Evolutionary conservation across 176 grass and related monocot genomes (phyloP), one percentile per base, ranked within the genome.

Genomic region (Carex parvula): DNA sequence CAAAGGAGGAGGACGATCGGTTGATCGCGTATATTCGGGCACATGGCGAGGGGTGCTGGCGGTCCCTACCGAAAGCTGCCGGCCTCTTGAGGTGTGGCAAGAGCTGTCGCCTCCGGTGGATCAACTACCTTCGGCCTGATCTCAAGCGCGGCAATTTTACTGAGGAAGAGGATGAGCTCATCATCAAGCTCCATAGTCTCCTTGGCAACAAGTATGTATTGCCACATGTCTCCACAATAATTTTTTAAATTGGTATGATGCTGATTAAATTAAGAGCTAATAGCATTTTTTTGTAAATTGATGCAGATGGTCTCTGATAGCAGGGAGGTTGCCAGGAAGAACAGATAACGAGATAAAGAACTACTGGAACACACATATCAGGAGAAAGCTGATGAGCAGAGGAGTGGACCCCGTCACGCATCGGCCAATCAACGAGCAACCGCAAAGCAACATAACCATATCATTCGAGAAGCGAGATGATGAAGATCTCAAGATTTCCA

Each of bases 261-360:
- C 18, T 73, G 8, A 18, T 69, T 60, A n/a, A 60, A 63, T 63
- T 21, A 29, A 67, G 12, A 48, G 55, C 84, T 58, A 86, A 78
- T 85, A 79, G 20, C 21, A 41, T 64, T 66, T n/a, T 66, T 79
- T 66, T 80, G 4, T 64, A 77, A 64, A 57, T 79, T 61, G 79
- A 39, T 56, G 18, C 92, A 98, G 95, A 90, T 98, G 95, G 95
- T 95, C 92, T 3, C 65, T 98, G 87, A 98, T 98, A 39, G 95
- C 95, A 0, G 95, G 89, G 50, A 88, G 92, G 66, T 81, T 98
- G 22, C 95, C 95, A 1, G 95, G 95, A 2, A 89, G 95, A 85
- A 94, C 95, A 9, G 95, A 97, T 80, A 97, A 97, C 84, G 95
- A 97, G 87, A 97, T 97, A 79, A 97, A 97, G 90, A 97, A 97